A percentile compares a stretch with the other conserved stretches of the same genome.
Evolutionary conservation across 805 yeast genomes (phyloP).

Genomic region (fission yeast (Schizosaccharomyces pombe)): DNA sequence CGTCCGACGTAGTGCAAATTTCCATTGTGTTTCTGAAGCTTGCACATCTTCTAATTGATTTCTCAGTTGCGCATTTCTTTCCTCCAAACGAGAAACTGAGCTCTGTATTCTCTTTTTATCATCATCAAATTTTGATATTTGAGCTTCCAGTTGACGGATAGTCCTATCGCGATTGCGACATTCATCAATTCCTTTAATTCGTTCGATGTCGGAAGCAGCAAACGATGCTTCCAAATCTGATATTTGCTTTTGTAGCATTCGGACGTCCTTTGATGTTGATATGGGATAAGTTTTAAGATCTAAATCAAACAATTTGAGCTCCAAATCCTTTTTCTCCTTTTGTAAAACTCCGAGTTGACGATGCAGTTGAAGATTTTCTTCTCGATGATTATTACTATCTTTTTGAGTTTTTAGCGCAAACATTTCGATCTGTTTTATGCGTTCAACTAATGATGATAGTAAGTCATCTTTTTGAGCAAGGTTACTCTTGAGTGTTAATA

Average conservation of each 20-base stretch:
- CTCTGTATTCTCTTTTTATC: not conserved
- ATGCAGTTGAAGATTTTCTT: slow-evolving; percentile 1
- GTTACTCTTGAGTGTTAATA: not conserved
- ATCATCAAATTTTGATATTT: not conserved
- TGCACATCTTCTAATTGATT: not conserved
- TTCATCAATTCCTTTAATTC: not conserved
- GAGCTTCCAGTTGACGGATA: not conserved
- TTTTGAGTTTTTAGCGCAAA: not conserved
- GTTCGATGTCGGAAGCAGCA: not conserved
- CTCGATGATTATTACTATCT: slow-evolving; percentile 3
- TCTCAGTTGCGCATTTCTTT: not conserved
- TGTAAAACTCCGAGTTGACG: not conserved
- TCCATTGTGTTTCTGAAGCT: not conserved
- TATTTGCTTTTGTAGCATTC: not conserved
- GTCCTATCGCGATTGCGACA: not conserved
- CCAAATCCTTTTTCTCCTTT: not conserved
- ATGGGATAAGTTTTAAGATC: not conserved
- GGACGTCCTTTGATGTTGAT: not conserved
- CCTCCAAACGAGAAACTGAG: not conserved
- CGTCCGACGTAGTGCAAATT: not conserved
- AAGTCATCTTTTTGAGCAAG: not conserved
- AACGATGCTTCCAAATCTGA: not conserved
- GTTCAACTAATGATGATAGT: not conserved
- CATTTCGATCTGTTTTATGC: not conserved
- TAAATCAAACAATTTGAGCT: not conserved